Evolutionary conservation across 2,329 filamentous ascomycete species (phyloP).

Genomic region (Verticillium tricorpus): DNA sequence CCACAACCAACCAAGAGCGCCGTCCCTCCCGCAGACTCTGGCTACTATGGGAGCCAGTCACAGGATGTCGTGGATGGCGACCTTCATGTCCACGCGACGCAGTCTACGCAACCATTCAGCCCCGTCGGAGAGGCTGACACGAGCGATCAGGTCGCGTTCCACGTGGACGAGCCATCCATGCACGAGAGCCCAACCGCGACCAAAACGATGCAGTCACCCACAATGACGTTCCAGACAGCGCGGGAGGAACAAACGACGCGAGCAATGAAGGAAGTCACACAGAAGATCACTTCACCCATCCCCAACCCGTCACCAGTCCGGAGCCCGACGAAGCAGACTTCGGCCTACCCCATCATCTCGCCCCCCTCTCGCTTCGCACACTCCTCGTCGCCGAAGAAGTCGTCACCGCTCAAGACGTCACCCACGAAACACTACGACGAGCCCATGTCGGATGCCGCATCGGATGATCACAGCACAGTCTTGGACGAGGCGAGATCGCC

Average conservation of each 20-base stretch:
- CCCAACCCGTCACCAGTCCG: slow-evolving; percentile 12
- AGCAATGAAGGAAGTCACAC: slow-evolving; percentile 12
- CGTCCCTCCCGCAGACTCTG: slow-evolving; percentile 55
- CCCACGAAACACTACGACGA: slow-evolving; percentile 4
- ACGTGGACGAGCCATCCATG: slow-evolving; percentile 9
- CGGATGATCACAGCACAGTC: slow-evolving; percentile 18
- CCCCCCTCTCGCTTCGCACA: slow-evolving; percentile 8
- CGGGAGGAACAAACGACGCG: slow-evolving; percentile 37
- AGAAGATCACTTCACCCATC: slow-evolving; percentile 9
- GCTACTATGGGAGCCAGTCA: slow-evolving; percentile 66
- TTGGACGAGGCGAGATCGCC: slow-evolving; percentile 52
- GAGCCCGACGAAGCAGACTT: slow-evolving; percentile 11
- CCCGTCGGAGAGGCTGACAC: slow-evolving; percentile 6
- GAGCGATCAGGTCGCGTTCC: slow-evolving; percentile 12
- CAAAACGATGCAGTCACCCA: slow-evolving; percentile 20
- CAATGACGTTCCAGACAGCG: slow-evolving; percentile 36
- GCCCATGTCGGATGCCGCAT: slow-evolving; percentile 1
- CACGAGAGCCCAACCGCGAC: slow-evolving; percentile 15
- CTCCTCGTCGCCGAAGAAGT: slow-evolving; percentile 16
- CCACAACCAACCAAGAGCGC: slow-evolving; percentile 23
- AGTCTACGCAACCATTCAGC: slow-evolving; percentile 8
- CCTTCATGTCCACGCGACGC: slow-evolving; percentile 17
- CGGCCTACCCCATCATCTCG: slow-evolving; percentile 11
- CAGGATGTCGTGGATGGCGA: slow-evolving; percentile 44
- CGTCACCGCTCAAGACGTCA: slow-evolving; percentile 14